Evolutionary conservation across 2,329 filamentous ascomycete genomes (phyloP).

Genomic region (Penicillium sp.): DNA sequence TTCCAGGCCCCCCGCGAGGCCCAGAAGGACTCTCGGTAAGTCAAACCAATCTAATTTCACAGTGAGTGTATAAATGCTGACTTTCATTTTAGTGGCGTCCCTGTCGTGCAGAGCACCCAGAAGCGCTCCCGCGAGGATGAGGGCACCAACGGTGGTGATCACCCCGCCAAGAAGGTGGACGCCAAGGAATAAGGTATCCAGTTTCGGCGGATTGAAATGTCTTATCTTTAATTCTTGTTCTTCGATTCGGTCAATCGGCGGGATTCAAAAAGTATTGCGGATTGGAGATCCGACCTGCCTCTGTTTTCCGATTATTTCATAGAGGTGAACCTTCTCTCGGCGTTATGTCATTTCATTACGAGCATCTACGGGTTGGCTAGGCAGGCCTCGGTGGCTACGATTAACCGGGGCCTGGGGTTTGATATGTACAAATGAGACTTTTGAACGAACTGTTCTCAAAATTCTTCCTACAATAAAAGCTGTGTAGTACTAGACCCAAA

Average conservation of each 20-base stretch:
- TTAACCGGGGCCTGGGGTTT: not conserved
- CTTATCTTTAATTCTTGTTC: conserved; percentile 16
- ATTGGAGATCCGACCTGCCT: conserved; percentile 18
- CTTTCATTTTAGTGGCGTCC: conserved; percentile 39
- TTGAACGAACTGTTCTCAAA: conserved; percentile 1
- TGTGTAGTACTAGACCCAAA: not conserved
- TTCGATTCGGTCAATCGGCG: conserved; percentile 16
- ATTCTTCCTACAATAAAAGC: not conserved
- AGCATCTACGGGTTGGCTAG: conserved; percentile 9
- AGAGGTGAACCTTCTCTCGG: conserved; percentile 19
- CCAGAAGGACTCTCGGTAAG: conserved; percentile 45
- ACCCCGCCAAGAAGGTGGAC: conserved; percentile 51
- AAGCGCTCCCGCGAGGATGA: conserved; percentile 49
- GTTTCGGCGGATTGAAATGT: not conserved
- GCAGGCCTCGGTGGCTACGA: not conserved
- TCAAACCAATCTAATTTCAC: not conserved
- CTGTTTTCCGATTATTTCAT: conserved; percentile 14
- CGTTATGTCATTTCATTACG: conserved; percentile 19
- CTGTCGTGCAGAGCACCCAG: conserved; percentile 45
- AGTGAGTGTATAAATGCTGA: conserved; percentile 1
- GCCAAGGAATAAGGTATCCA: conserved; percentile 38
- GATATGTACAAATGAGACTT: conserved; percentile 11
- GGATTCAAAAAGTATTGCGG: conserved; percentile 24
- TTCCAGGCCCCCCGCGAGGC: conserved; percentile 33
- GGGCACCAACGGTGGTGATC: conserved; percentile 34